phyloP scores from a whole-genome alignment of 1,284 basidiomycete genomes.

The Austroboletus rostrupii region DNA sequence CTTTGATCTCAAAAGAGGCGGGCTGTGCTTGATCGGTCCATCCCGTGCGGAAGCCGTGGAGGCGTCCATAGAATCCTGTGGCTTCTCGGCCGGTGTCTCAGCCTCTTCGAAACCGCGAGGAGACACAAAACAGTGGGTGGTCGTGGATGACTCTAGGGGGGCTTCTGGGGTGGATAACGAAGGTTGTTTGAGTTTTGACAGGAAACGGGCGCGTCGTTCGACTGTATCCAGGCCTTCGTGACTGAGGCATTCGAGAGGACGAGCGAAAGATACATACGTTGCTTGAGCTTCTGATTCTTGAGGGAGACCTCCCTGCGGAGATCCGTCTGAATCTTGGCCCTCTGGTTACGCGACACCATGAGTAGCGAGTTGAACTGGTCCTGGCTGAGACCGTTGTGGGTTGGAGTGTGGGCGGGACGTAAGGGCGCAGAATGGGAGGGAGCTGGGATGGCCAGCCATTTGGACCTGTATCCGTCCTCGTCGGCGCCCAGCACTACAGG shows the following conservation, averaged over 20 bases:
- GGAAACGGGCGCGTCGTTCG: constrained; percentile 69
- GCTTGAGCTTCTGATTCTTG: constrained; percentile 69
- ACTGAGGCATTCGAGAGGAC: neutral
- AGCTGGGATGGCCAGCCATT: constrained; percentile 57
- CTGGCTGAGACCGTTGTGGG: constrained; percentile 54
- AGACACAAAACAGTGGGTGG: constrained; percentile 66
- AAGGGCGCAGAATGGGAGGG: constrained; percentile 46
- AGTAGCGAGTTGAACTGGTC: constrained; percentile 63
- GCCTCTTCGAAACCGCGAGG: constrained; percentile 61
- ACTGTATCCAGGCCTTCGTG: constrained; percentile 36
- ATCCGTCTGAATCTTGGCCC: constrained; percentile 43
- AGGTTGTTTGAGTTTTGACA: constrained; percentile 66
- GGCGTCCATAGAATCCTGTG: constrained; percentile 24
- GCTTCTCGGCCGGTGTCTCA: constrained; percentile 41
- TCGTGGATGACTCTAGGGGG: constrained; percentile 64
- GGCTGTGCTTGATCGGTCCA: constrained; percentile 63
- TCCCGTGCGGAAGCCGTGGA: constrained; percentile 46
- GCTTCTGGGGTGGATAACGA: constrained; percentile 60
- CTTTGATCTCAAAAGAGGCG: constrained; percentile 26
- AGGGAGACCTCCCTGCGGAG: constrained; percentile 71
- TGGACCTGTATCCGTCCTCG: constrained; percentile 51
- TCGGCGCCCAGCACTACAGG: constrained; percentile 26
- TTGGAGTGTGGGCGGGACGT: constrained; percentile 37
- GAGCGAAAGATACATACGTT: constrained; percentile 44
- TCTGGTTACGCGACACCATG: constrained; percentile 52